Percentiles rank a stretch among this genome's conserved stretches.
These are phyloP conservation scores for Coemansia sp. DNA, from an alignment of 192 early-diverging fungal species.

Conservation along the genomic window DNA sequence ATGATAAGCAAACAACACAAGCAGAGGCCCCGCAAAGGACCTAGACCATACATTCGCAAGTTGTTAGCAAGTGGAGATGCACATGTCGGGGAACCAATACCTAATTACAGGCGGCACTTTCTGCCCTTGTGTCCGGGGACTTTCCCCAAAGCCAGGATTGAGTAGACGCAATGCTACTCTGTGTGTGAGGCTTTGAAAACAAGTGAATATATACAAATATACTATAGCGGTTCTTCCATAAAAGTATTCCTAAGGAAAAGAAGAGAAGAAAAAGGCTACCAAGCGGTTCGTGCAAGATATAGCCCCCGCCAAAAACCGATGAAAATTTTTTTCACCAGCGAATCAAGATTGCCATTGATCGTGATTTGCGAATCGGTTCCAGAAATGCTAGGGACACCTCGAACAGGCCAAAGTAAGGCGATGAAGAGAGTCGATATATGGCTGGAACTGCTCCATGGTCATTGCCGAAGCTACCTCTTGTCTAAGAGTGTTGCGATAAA, in stretches of 20 bases:
- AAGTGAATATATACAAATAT: constrained; percentile 29
- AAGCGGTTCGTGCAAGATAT: neutral
- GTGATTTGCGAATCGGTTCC: neutral
- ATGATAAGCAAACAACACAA: constrained; percentile 1
- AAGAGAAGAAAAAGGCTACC: constrained; percentile 5
- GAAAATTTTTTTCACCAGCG: constrained; percentile 9
- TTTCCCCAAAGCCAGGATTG: constrained; percentile 51
- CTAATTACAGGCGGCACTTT: constrained; percentile 58
- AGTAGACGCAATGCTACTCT: constrained; percentile 25
- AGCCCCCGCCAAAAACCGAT: neutral
- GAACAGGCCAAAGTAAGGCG: neutral
- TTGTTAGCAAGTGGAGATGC: neutral
- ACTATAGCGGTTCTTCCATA: constrained; percentile 53
- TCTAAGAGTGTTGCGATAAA: neutral
- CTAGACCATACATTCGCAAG: neutral
- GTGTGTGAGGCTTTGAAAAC: constrained; percentile 53
- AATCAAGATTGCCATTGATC: neutral
- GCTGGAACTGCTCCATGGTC: neutral
- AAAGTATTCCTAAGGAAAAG: constrained; percentile 49
- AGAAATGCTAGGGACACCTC: too few relatives aligned
- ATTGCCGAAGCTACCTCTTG: neutral
- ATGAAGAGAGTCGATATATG: neutral
- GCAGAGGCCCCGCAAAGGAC: neutral
- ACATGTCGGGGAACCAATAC: constrained; percentile 30
- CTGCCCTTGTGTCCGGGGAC: constrained; percentile 57